phyloP scores from a whole-genome alignment of 2,329 filamentous ascomycete species.

The Penicillium griseofulvum region DNA sequence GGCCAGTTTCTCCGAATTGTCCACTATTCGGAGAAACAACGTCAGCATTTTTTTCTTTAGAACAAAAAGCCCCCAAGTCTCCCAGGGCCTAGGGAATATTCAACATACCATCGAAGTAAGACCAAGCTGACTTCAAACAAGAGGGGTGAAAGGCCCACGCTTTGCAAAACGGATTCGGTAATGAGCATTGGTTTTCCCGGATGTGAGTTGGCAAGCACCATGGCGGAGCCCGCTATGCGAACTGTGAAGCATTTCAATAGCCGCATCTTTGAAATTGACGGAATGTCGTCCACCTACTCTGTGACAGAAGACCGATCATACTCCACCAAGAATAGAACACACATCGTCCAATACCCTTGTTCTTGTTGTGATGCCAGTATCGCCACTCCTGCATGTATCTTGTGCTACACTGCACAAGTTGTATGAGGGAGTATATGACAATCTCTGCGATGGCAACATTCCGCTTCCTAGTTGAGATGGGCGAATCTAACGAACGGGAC shows the following conservation, averaged over 20 bases:
- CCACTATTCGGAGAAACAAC: conserved; percentile 16
- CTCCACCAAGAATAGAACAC: conserved; percentile 29
- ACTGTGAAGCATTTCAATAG: conserved; percentile 12
- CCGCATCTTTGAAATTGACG: neutral
- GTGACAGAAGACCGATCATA: conserved; percentile 26
- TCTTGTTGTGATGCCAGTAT: conserved; percentile 29
- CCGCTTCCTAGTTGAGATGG: conserved; percentile 6
- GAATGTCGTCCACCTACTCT: conserved; percentile 19
- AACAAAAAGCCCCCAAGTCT: neutral
- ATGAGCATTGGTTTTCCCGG: conserved; percentile 20
- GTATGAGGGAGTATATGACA: conserved; percentile 24
- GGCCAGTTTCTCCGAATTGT: conserved; percentile 26
- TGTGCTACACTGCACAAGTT: conserved; percentile 19
- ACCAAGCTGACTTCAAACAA: conserved; percentile 31
- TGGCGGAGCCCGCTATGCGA: conserved; percentile 25
- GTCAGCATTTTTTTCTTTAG: neutral
- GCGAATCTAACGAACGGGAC: neutral
- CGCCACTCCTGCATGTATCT: conserved; percentile 27
- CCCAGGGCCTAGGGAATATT: neutral
- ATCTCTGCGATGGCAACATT: conserved; percentile 27
- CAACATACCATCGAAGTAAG: conserved; percentile 25
- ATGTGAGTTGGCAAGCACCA: conserved; percentile 20
- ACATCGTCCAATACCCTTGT: conserved; percentile 15
- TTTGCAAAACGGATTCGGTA: conserved; percentile 22
- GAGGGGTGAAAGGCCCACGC: conserved; percentile 29